These are phyloP conservation scores for Xylariaceae sp. DNA, from an alignment of 2,329 filamentous ascomycete genomes.

Conservation along the genomic window DNA sequence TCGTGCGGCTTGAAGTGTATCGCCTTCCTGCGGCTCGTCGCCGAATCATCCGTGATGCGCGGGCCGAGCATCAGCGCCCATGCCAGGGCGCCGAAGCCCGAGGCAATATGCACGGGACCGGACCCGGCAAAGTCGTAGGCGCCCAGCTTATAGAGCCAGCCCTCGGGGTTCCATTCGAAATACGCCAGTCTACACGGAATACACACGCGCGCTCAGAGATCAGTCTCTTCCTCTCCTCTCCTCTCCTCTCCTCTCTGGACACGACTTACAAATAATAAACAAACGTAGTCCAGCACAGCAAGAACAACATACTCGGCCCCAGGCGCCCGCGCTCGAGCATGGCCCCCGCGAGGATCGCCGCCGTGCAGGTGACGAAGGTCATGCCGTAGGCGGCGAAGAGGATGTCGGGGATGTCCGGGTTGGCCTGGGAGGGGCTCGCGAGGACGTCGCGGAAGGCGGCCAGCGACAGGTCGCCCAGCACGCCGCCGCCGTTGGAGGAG, in stretches of 20 bases:
- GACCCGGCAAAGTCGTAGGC: conserved; percentile 64
- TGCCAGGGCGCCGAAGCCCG: conserved; percentile 64
- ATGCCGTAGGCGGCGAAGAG: conserved; percentile 43
- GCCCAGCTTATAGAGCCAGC: conserved; percentile 65
- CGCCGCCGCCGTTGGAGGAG: conserved; percentile 38
- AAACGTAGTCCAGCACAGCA: conserved; percentile 65
- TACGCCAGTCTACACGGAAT: conserved; percentile 52
- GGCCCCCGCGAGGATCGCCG: conserved; percentile 44
- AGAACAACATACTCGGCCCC: conserved; percentile 60
- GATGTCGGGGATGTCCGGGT: conserved; percentile 42
- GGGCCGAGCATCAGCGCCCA: conserved; percentile 67
- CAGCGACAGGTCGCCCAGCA: conserved; percentile 41
- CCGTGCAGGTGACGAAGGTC: conserved; percentile 43
- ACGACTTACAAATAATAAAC: conserved; percentile 55
- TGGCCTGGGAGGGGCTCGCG: conserved; percentile 42
- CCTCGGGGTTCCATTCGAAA: conserved; percentile 70
- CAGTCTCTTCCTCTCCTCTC: too few species aligned
- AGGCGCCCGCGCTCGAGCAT: conserved; percentile 43
- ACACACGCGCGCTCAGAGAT: too few species aligned
- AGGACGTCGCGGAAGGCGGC: conserved; percentile 41
- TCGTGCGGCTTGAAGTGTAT: conserved; percentile 60
- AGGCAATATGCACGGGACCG: conserved; percentile 66
- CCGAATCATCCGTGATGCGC: conserved; percentile 35
- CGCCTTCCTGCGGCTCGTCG: conserved; percentile 46
- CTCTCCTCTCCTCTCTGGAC: too few species aligned